phyloP scores from a whole-genome alignment of 2,329 filamentous ascomycete genomes.

The Paecilomyces fulvus region DNA sequence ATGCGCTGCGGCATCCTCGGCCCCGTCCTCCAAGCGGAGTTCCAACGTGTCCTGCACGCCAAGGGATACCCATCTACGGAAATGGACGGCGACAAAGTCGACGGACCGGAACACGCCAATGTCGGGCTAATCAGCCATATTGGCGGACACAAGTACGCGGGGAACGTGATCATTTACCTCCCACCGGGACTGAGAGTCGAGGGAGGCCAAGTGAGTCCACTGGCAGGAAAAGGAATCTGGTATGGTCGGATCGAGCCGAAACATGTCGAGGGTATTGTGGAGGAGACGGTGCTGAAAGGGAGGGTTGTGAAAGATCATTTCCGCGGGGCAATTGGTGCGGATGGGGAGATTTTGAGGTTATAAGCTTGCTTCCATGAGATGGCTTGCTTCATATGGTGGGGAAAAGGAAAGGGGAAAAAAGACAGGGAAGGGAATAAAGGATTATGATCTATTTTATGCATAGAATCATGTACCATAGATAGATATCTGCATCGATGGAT shows the following conservation, averaged over 20 bases:
- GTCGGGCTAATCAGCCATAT: conserved; percentile 63
- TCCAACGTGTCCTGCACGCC: conserved; percentile 40
- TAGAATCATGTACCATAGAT: too few species aligned
- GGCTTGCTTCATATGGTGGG: background rate
- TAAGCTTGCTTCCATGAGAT: conserved; percentile 10
- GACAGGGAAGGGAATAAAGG: background rate
- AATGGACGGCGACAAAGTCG: conserved; percentile 13
- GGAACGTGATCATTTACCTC: conserved; percentile 83
- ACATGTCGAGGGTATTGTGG: conserved; percentile 82
- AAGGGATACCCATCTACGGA: conserved; percentile 21
- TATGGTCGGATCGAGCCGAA: conserved; percentile 72
- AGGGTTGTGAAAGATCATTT: conserved; percentile 78
- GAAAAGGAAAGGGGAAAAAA: background rate
- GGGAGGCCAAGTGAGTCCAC: conserved; percentile 14
- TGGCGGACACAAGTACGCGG: conserved; percentile 90
- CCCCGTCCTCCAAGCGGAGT: conserved; percentile 62
- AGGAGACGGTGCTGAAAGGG: conserved; percentile 77
- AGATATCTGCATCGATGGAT: too few species aligned
- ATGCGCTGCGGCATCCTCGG: conserved; percentile 73
- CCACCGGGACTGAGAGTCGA: conserved; percentile 22
- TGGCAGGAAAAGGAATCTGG: conserved; percentile 58
- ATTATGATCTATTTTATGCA: background rate
- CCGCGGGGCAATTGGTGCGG: conserved; percentile 74
- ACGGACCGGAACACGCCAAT: conserved; percentile 26
- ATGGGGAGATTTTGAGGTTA: conserved; percentile 60